Evolutionary conservation across 2,329 filamentous ascomycete genomes (phyloP), one percentile per base, ranked within the genome.

Genomic region (Xylariaceae sp.): DNA sequence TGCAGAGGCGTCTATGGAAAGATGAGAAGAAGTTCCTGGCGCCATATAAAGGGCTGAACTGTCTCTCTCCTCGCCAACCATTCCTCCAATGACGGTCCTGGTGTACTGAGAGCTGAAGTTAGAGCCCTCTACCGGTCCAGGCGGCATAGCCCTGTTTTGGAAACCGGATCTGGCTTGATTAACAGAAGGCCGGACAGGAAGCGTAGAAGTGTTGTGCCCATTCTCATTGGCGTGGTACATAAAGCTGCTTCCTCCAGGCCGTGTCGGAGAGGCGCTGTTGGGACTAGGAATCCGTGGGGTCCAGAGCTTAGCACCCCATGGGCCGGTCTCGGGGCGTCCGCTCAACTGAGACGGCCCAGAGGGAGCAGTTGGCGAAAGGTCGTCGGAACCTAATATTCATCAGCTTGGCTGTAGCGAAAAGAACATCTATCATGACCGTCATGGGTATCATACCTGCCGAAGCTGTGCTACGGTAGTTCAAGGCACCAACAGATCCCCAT

Each of bases 341-440:
- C 89, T 80, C 45, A 92, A 77, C 60, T 87, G 88, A 61, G 85
- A 81, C 4, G 88, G 90, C 53, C 88, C 88, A 2, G 84, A 86
- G 68, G 87, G 84, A 57, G 77, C 80, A 65, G 83, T 81, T 45
- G 73, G 67, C 35, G 76, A 76, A 23, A 71, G 64, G 51, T 78
- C 75, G 41, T 74, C 74, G 17, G 72, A 72, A 59, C 73, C 73
- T 73, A 63, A 57, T 61, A 56, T 48, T 57, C 35, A 63, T 72
- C 57, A 71, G 67, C 49, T 37, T 50, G 56, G 17, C 37, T 49
- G 3, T 18, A 3, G 51, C 37, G 6, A 18, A 13, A 7, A 18
- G 13, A 30, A 23, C 13, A 10, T 15, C 9, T 45, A 17, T n/a
- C 2, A 8, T 52, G 4, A 34, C 45, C 56, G 30, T 44, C 45